Conservation (phyloP, 768 basidiomycete genomes). For the Serendipita sp. region DNA sequence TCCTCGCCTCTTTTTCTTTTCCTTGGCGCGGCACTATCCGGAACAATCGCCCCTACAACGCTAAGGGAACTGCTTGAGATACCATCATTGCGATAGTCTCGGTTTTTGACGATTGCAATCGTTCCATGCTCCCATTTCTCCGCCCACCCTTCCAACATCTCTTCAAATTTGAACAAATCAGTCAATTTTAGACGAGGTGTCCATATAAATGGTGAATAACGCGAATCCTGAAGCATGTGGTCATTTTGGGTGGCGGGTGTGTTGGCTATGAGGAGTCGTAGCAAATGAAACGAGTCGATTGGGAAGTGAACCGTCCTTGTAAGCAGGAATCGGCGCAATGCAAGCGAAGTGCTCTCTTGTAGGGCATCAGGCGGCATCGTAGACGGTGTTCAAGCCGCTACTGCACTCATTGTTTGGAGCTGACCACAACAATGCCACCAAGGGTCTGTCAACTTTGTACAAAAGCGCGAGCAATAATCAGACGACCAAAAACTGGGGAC, state of each 20-base stretch:
- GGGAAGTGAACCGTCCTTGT: conserved; percentile 3
- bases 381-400: not conserved
- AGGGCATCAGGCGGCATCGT: not conserved
- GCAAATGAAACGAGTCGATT: not conserved
- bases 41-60: conserved; percentile 17
- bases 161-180: conserved; percentile 48
- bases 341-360: conserved; percentile 1
- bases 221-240: not conserved
- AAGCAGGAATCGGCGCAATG: not conserved
- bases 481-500: conserved; percentile 92
- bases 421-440: conserved; percentile 47
- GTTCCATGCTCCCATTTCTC: conserved; percentile 48
- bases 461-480: conserved; percentile 68
- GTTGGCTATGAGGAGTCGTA: conserved; percentile 6
- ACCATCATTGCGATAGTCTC: conserved; percentile 39
- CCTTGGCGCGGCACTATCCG: conserved; percentile 22
- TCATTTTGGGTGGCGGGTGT: not conserved
- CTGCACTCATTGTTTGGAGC: not conserved
- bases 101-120: conserved; percentile 32
- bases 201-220: not conserved
- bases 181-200: conserved; percentile 35
- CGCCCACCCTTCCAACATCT: conserved; percentile 41
- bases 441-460: conserved; percentile 63
- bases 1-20: conserved; percentile 65
- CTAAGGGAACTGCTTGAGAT: conserved; percentile 36